These are phyloP conservation scores for Chrysoporthe cubensis DNA, from an alignment of 2,329 filamentous ascomycete species.

Conservation along the genomic window DNA sequence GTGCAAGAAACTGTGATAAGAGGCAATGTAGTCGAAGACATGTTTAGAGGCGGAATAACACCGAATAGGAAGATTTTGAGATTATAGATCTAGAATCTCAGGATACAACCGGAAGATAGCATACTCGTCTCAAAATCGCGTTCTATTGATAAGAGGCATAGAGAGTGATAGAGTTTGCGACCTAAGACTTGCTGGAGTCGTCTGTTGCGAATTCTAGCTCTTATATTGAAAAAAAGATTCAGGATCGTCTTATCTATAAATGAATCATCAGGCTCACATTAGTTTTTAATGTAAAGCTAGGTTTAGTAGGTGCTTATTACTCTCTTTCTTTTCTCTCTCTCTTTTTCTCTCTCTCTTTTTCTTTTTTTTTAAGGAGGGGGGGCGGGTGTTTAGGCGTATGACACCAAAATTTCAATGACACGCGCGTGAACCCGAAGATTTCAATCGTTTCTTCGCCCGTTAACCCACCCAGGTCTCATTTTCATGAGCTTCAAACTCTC, in stretches of 20 bases:
- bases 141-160: not conserved
- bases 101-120: not conserved
- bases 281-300: not conserved
- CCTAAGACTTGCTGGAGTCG: not conserved
- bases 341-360: too few species aligned
- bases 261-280: not conserved
- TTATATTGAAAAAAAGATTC: not conserved
- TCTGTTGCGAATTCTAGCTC: not conserved
- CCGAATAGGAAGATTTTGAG: slow-evolving; percentile 56
- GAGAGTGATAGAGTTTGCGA: not conserved
- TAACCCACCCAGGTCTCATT: not conserved
- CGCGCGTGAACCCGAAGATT: not conserved
- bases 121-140: not conserved
- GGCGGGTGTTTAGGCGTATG: not conserved
- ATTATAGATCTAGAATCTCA: slow-evolving; percentile 38
- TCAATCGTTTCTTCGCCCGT: not conserved
- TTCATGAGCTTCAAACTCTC: not conserved
- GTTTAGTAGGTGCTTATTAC: not conserved
- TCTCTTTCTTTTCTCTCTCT: too few species aligned
- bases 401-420: slow-evolving; percentile 8
- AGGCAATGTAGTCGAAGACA: slow-evolving; percentile 69
- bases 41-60: slow-evolving; percentile 73
- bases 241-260: not conserved
- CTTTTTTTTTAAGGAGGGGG: not conserved
- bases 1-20: slow-evolving; percentile 70